Percentiles rank a stretch among this genome's conserved stretches.
Conservation (phyloP, 1,284 basidiomycete species). For the Flammula alnicola region DNA sequence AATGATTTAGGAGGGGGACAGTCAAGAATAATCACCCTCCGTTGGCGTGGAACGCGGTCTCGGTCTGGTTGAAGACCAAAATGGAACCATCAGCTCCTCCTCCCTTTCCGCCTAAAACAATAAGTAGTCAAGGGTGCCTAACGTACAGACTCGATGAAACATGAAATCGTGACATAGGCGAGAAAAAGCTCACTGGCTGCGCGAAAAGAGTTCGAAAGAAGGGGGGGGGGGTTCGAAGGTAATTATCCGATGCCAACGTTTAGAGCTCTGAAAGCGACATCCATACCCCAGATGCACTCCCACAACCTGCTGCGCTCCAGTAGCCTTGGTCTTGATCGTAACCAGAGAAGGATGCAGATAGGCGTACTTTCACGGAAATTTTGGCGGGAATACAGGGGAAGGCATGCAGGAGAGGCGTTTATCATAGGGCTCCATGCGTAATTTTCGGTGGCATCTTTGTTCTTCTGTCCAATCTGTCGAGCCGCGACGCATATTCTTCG, state of each 20-base stretch:
- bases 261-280: not conserved
- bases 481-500: not conserved
- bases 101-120: constrained; percentile 25
- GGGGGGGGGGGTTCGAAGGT: not conserved
- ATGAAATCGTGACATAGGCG: not conserved
- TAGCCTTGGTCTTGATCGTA: constrained; percentile 3
- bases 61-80: constrained; percentile 34
- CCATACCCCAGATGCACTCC: not conserved
- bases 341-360: not conserved
- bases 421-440: not conserved
- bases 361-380: not conserved
- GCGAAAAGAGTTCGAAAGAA: not conserved
- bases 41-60: constrained; percentile 38
- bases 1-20: no score
- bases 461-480: not conserved
- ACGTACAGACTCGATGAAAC: no score
- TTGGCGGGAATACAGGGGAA: no score
- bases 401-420: no score
- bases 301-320: constrained; percentile 2
- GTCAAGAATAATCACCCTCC: constrained; percentile 26
- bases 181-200: not conserved
- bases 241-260: not conserved
- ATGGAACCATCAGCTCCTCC: constrained; percentile 42
- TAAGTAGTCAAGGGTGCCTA: no score
- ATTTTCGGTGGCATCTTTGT: not conserved